A percentile compares a stretch with the other conserved stretches of the same genome.
Evolutionary conservation across 179 eudicot species (phyloP).

Genomic region (Spergularia azorica): DNA sequence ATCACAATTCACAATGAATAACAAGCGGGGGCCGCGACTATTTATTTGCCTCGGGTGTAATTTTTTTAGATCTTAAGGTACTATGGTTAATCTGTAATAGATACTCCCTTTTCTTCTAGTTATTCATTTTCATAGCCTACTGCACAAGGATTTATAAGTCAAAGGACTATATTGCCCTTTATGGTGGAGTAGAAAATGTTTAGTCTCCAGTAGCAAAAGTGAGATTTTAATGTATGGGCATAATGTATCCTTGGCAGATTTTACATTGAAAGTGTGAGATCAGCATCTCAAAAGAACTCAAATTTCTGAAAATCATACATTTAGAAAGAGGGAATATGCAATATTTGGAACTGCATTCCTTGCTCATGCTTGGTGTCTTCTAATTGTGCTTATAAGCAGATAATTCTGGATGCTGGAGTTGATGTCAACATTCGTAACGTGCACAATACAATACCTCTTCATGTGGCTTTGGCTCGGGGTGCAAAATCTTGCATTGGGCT

Average conservation of each 20-base stretch:
- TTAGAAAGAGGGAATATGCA: background rate
- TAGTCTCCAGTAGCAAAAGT: background rate
- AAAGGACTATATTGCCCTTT: background rate
- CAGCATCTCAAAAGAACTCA: no score
- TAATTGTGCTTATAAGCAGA: constrained; percentile 43
- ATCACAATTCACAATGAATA: background rate
- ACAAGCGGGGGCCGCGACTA: background rate
- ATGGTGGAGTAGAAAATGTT: background rate
- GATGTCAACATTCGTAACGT: constrained; percentile 86
- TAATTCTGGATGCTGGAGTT: constrained; percentile 92
- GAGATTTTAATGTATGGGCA: background rate
- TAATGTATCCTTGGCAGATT: background rate
- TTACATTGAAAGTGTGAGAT: no score
- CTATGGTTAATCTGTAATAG: background rate
- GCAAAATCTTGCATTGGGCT: constrained; percentile 93
- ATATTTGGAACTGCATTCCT: background rate
- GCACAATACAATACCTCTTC: constrained; percentile 90
- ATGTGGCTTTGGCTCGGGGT: constrained; percentile 97
- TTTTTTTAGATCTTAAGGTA: background rate
- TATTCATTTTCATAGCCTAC: background rate
- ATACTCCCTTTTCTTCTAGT: background rate
- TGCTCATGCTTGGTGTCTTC: constrained; percentile 18
- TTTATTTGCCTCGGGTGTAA: no score
- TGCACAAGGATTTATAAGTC: background rate
- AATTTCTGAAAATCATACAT: no score